Evolutionary conservation across 1,139 yeast genomes (phyloP).

Genomic region (Debaryomyces subglobosus): DNA sequence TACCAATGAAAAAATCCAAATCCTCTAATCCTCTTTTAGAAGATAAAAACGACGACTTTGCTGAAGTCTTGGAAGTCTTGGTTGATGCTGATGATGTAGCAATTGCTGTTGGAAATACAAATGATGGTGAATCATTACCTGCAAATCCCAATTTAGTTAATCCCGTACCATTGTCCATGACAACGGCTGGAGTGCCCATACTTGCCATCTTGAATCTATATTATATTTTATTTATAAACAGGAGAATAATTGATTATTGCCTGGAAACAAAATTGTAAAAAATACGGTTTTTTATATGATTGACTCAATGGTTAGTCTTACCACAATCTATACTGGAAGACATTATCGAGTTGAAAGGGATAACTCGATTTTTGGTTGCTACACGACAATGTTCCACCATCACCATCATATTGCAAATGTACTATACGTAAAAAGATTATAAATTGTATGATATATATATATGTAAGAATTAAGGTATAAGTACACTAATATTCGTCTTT

Average conservation of each 20-base stretch:
- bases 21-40: conserved; percentile 92
- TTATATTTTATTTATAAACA: neutral
- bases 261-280: neutral
- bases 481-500: conserved; percentile 64
- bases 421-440: neutral
- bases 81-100: conserved; percentile 65
- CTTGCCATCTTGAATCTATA: conserved; percentile 47
- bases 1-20: conserved; percentile 92
- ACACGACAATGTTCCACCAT: neutral
- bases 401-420: neutral
- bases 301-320: neutral
- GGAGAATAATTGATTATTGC: neutral
- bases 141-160: conserved; percentile 97
- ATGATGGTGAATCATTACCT: conserved; percentile 97
- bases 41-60: conserved; percentile 53
- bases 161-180: conserved; percentile 99
- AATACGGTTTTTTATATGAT: neutral
- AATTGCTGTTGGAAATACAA: conserved; percentile 96
- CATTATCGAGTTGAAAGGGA: neutral
- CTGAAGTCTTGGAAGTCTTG: conserved; percentile 35
- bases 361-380: neutral
- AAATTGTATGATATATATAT: conserved; percentile 4
- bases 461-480: conserved; percentile 4
- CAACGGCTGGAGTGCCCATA: conserved; percentile 87
- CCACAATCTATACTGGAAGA: neutral